These are phyloP conservation scores for Geoglossum glabrum DNA, from an alignment of 495 filamentous ascomycete species.

Conservation along the genomic window DNA sequence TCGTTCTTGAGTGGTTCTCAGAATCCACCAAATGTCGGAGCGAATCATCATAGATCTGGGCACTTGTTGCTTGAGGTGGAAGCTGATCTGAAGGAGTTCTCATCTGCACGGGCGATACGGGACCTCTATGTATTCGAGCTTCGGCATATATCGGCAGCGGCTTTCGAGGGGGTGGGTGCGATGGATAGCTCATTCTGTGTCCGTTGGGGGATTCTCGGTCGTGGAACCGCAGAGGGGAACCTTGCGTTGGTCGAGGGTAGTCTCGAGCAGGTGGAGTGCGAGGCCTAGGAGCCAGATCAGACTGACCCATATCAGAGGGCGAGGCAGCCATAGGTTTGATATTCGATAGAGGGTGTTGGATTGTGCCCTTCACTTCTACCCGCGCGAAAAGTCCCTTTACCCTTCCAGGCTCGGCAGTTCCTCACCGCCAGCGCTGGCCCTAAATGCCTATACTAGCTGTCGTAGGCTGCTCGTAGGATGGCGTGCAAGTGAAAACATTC, in stretches of 20 bases:
- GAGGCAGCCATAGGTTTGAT: background rate
- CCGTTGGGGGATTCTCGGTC: background rate
- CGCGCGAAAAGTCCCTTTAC: background rate
- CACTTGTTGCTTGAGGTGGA: background rate
- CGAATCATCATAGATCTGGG: background rate
- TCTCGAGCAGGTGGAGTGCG: background rate
- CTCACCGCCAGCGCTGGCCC: background rate
- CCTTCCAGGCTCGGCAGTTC: background rate
- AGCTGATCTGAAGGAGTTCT: background rate
- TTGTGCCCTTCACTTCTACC: background rate
- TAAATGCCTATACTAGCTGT: background rate
- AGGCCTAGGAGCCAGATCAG: background rate
- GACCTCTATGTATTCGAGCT: background rate
- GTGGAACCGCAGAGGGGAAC: slow-evolving; percentile 1
- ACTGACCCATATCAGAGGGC: background rate
- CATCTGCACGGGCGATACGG: background rate
- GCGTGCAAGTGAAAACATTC: background rate
- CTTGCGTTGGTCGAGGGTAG: background rate
- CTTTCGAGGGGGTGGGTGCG: background rate
- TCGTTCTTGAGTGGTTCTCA: background rate
- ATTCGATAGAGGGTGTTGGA: background rate
- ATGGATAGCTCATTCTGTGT: background rate
- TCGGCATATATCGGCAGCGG: background rate
- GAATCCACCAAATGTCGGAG: background rate
- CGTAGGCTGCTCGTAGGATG: background rate